A percentile compares a stretch with the other conserved stretches of the same genome.
phyloP scores from a whole-genome alignment of 2,329 filamentous ascomycete species.

The Fusarium coffeatum region DNA sequence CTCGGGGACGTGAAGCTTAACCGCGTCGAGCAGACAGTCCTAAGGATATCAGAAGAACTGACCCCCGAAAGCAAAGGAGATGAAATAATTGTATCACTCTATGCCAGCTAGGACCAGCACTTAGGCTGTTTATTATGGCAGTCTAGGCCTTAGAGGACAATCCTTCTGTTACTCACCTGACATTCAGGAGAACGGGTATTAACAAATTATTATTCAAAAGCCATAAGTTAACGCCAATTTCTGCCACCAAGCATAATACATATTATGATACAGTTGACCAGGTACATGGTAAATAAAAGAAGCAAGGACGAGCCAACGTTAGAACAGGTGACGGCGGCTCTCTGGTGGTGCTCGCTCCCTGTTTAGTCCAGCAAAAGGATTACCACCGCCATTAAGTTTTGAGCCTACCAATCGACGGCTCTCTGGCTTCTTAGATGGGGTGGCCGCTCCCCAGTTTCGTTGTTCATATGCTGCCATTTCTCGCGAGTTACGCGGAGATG shows the following conservation, averaged over 20 bases:
- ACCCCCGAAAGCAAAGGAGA: neutral
- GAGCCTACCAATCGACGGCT: conserved; percentile 44
- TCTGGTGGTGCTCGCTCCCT: conserved; percentile 55
- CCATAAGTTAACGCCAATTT: conserved; percentile 29
- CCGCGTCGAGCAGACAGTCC: neutral
- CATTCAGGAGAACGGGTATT: neutral
- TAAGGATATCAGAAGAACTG: neutral
- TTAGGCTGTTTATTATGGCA: neutral
- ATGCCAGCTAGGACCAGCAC: neutral
- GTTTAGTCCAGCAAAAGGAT: conserved; percentile 55
- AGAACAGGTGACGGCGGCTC: conserved; percentile 55
- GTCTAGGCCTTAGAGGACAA: neutral
- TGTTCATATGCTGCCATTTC: conserved; percentile 72
- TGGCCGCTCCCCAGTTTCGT: conserved; percentile 54
- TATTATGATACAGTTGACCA: conserved; percentile 1
- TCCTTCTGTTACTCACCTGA: neutral
- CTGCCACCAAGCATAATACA: conserved; percentile 1
- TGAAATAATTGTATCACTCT: neutral
- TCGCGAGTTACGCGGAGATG: conserved; percentile 68
- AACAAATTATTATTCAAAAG: conserved; percentile 25
- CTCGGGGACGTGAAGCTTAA: neutral
- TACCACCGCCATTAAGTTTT: conserved; percentile 44
- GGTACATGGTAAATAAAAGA: conserved; percentile 13
- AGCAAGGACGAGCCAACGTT: conserved; percentile 11
- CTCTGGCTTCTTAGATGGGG: conserved; percentile 55